Evolutionary conservation across 2,329 filamentous ascomycete genomes (phyloP).

Genomic region (Rhynchosporium secalis): DNA sequence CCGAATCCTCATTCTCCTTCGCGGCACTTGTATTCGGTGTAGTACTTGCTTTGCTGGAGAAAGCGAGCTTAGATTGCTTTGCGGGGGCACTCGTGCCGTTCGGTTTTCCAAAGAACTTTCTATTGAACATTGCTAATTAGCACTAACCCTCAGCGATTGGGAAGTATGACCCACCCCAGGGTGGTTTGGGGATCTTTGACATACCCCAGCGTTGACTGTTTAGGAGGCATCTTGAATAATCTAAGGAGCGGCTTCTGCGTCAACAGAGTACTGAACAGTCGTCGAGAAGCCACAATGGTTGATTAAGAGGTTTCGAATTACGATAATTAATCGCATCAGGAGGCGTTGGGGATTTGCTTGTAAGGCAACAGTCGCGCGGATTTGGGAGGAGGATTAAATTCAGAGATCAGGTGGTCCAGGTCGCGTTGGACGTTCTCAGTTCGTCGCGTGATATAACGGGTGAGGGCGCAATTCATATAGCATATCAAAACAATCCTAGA

Average conservation of each 20-base stretch:
- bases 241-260: constrained; percentile 26
- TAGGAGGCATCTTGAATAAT: constrained; percentile 39
- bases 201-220: constrained; percentile 84
- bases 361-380: constrained; percentile 6
- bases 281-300: constrained; percentile 39
- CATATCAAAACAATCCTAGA: neutral
- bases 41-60: constrained; percentile 57
- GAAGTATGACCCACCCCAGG: constrained; percentile 59
- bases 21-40: constrained; percentile 33
- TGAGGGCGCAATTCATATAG: neutral
- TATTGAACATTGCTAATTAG: constrained; percentile 43
- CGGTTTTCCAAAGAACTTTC: constrained; percentile 79
- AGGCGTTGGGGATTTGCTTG: neutral
- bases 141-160: constrained; percentile 8
- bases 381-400: neutral
- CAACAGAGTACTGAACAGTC: constrained; percentile 22
- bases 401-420: neutral
- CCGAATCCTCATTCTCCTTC: constrained; percentile 33
- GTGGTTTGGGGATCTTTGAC: constrained; percentile 73
- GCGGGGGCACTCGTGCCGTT: constrained; percentile 56
- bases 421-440: neutral
- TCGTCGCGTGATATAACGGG: neutral
- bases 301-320: neutral
- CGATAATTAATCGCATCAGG: constrained; percentile 5
- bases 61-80: constrained; percentile 78